Base-by-base conservation (phyloP, 208 protist species). In the Leishmania guyanensis region DNA sequence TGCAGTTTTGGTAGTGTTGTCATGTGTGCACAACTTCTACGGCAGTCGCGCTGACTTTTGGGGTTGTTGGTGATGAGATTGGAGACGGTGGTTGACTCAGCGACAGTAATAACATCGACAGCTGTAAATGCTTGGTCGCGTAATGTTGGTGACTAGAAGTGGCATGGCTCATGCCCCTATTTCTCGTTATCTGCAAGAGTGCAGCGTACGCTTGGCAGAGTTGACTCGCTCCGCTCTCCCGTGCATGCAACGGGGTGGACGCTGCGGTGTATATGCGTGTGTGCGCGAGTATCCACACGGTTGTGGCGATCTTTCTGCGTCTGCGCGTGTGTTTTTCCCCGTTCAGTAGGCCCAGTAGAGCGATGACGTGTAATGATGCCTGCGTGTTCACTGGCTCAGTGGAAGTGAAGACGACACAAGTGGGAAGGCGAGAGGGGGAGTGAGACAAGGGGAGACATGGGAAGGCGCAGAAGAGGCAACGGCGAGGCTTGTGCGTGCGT, bases 261-360 rank as follows among this genome's bases (percentile, higher is more conserved):
- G n/a, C 22, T 16, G 26, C 22, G 56, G 33, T 4, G 17, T 48
- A 26, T 46, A 17, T 48, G n/a, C 51, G 39, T 29, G 70, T 73
- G 70, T 73, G 68, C n/a, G 10, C 10, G 62, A 43, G 62, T 68
- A 29, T 29, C 12, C 62, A 39, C 39, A 39, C 6, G 29, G 58
- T 29, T 64, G 58, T 64, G 58, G 58, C 58, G 58, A 20, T 68
- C 62, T 68, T 68, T 29, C 62, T 68, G 62, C 43, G 60, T 66
- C 26, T 74, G 70, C 12, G 39, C 48, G 9, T 48, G 68, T 73
- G 68, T 64, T n/a, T 39, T 22, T 39, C 62, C 9, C 26, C 60
- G 14, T 51, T 56, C 3, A 56, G 0, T 56, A 56, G 10, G 53
- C 16, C 10, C 17, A 68, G 5, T 29, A 39, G 12, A 29, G 62